A percentile compares a stretch with the other conserved stretches of the same genome.
These are phyloP conservation scores for Symbiotaphrina buchneri DNA, from an alignment of 495 filamentous ascomycete genomes.

Conservation along the genomic window DNA sequence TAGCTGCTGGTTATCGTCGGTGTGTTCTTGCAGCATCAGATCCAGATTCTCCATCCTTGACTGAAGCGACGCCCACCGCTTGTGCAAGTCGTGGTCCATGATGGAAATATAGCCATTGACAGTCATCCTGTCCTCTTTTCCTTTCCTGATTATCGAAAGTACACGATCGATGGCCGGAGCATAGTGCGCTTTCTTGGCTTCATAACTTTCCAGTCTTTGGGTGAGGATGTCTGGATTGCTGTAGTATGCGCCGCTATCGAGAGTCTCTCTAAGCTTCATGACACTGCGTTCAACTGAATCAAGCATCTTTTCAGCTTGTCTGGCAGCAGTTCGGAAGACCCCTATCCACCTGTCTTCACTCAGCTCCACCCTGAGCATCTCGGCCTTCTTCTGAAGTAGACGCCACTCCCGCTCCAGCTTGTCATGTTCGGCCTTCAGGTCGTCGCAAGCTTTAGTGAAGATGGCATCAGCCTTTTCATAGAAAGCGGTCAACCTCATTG, in stretches of 20 bases:
- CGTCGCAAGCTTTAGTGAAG: constrained; percentile 78
- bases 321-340: constrained; percentile 81
- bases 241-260: constrained; percentile 49
- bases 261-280: constrained; percentile 53
- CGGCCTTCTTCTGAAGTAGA: constrained; percentile 67
- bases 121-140: constrained; percentile 71
- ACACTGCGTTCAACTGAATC: constrained; percentile 78
- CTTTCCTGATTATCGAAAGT: constrained; percentile 75
- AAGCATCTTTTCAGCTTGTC: constrained; percentile 84
- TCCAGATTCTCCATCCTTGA: constrained; percentile 58
- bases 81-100: constrained; percentile 59
- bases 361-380: constrained; percentile 65
- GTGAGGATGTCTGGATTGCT: constrained; percentile 39
- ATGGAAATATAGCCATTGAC: constrained; percentile 87
- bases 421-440: constrained; percentile 48
- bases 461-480: constrained; percentile 45
- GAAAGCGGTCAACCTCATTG: constrained; percentile 85
- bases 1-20: constrained; percentile 43
- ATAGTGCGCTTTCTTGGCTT: constrained; percentile 88
- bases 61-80: constrained; percentile 54
- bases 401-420: constrained; percentile 59
- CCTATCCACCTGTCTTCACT: constrained; percentile 90
- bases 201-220: constrained; percentile 79
- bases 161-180: constrained; percentile 85
- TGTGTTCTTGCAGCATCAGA: constrained; percentile 39